Evolutionary conservation across 192 early-diverging fungal genomes (phyloP), one percentile per base, ranked within the genome.

Genomic region (Diversispora eburnea): DNA sequence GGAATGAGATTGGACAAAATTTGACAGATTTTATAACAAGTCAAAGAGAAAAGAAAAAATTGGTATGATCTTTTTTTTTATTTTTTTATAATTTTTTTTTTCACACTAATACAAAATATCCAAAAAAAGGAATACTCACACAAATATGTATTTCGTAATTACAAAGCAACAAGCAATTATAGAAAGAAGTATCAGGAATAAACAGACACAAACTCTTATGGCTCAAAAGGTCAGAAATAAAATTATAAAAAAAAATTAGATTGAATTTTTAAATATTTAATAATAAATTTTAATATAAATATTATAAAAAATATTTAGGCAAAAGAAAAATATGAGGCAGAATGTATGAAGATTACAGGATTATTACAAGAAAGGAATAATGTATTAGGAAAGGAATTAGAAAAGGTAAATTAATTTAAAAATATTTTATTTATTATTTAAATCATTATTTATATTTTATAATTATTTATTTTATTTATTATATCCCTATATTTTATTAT

Each of bases 21-120:
- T 62, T 91, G 41, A 73, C 78, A 13, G 76, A 86, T 39, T 93
- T 93, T 73, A 88, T 91, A 9, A 54, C 83, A 8, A 82, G 81
- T 57, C 91, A 93, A 82, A 86, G 87, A 49, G 83, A 84, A 22
- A 88, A 85, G 63, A 80, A 89, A 19, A 86, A 89, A 54, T 54
- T 82, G 63, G 86, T 87, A 78, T 55, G 70, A 48, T 42, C 54
- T 54, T 10, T 22, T 56, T 46, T 46, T 54, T 15, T 69, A 33
- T n/a, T 65, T 46, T 46, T 15, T 51, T 48, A 8, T 5, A 15
- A 8, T 41, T 3, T 25, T 8, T 49, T 41, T 3, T 25, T 8
- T 49, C 12, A 54, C 12, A 17, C n/a, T 10, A 0, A 3, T 54
- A 4, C 51, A 17, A 54, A 54, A 54, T 4, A 17, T n/a, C n/a